Percentiles rank a stretch among this genome's conserved stretches.
Conservation (phyloP, 176 grass and related monocot species). For the Pontederia crassipes region DNA sequence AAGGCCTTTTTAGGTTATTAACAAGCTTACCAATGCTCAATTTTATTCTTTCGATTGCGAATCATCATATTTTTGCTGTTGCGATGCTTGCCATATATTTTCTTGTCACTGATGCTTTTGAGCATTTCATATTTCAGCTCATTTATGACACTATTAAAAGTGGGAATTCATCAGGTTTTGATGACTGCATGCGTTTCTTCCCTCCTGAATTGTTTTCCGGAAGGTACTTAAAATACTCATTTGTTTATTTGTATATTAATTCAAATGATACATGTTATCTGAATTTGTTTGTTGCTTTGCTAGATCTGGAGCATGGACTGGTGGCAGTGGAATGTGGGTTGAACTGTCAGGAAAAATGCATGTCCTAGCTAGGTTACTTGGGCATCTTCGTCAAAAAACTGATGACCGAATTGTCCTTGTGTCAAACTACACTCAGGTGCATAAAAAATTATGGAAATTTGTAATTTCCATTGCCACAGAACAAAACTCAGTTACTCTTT, state of each 20-base stretch:
- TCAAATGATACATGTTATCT: conserved; percentile 1
- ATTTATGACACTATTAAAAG: conserved; percentile 92
- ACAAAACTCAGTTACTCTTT: conserved; percentile 9
- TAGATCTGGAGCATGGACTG: conserved; percentile 95
- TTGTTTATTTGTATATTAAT: conserved; percentile 3
- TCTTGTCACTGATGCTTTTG: conserved; percentile 17
- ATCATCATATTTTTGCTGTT: neutral
- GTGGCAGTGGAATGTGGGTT: conserved; percentile 88
- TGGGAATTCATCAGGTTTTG: conserved; percentile 63
- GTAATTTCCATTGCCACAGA: conserved; percentile 14
- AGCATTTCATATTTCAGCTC: conserved; percentile 34
- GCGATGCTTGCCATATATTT: conserved; percentile 2
- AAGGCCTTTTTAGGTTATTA: neutral
- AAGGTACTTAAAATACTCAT: conserved; percentile 39
- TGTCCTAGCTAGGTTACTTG: conserved; percentile 77
- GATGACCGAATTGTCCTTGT: conserved; percentile 94
- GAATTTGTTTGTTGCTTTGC: conserved; percentile 20
- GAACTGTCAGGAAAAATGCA: conserved; percentile 99
- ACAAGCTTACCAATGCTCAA: neutral
- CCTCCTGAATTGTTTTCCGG: conserved; percentile 81
- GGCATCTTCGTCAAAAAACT: conserved; percentile 74
- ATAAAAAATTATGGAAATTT: neutral
- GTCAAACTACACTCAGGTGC: conserved; percentile 98
- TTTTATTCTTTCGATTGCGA: neutral
- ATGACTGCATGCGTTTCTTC: conserved; percentile 73